Evolutionary conservation across 805 yeast species (phyloP), one percentile per base, ranked within the genome.

Genomic region (Ogataea degrootiae): DNA sequence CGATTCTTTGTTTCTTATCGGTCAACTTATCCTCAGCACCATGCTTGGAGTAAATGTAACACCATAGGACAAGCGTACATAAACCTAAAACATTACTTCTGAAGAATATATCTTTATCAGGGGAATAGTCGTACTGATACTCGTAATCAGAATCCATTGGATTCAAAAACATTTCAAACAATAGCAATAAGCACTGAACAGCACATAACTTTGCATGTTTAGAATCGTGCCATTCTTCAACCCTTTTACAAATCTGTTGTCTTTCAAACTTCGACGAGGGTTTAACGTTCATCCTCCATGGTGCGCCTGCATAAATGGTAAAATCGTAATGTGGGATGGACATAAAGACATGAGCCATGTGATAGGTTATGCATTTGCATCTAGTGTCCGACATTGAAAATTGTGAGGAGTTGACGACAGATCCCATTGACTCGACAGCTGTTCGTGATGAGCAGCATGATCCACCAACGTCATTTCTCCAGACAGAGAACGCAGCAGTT

Each of bases 281-380:
- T 36, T 70, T 71, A 34, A 83, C 88, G 57, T 79, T 85, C 83
- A 85, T 82, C 57, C 90, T 76, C 67, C 85, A 79, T 1, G 94
- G 94, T 7, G 89, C 86, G 1, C 96, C 96, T 2, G 91, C 83
- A 62, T 73, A 83, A 5, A 86, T 82, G 45, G 85, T 85, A 48
- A 86, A 79, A 63, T 88, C 96, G 63, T 85, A 83, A 52, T 86
- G 88, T 47, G 86, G 82, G 29, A 85, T 75, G 44, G 87, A 79
- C 60, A 87, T 76, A 40, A 82, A 77, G 15, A 86, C 79, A 59
- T 85, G 91, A 0, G 87, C 80, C 68, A 85, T 72, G 59, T 87
- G 91, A 63, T 80, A 85, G 45, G 82, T 77, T 0, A 88, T 83
- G 49, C 80, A 75, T 51, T 79, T 80, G 62, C 87, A 83, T 42